Evolutionary conservation across 305 asterid species (phyloP).

Genomic region (Solanum hybrid): DNA sequence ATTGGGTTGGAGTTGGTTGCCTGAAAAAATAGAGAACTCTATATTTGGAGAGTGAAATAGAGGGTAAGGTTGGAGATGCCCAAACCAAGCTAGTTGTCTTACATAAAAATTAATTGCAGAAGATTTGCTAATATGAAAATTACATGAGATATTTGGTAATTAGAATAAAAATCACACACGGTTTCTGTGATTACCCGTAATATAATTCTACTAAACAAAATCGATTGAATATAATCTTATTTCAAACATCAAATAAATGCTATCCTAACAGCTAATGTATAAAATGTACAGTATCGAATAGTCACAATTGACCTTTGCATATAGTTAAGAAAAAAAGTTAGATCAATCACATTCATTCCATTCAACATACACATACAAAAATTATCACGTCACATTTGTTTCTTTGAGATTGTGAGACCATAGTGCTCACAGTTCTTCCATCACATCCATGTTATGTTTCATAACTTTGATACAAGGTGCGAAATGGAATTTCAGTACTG

Average conservation of each 20-base stretch:
- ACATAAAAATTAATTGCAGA: background rate
- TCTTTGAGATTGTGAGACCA: background rate
- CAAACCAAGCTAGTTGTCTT: background rate
- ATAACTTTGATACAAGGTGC: background rate
- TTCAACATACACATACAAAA: background rate
- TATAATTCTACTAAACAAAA: background rate
- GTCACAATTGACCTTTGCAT: background rate
- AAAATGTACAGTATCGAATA: background rate
- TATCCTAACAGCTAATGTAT: background rate
- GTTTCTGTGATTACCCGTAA: background rate
- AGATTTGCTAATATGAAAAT: background rate
- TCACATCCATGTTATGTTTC: background rate
- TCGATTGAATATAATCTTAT: background rate
- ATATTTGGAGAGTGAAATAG: background rate
- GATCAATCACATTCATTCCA: background rate
- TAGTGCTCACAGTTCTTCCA: background rate
- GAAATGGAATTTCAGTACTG: background rate
- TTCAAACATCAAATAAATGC: background rate
- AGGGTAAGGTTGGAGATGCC: background rate
- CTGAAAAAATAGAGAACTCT: too few relatives aligned
- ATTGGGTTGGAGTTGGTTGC: background rate
- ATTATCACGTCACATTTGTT: background rate
- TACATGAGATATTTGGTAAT: background rate
- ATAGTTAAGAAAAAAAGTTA: background rate
- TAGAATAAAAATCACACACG: background rate